Percentiles rank a stretch among this genome's conserved stretches.
Evolutionary conservation across 176 grass and related monocot genomes (phyloP).

Genomic region (Oryza punctata): DNA sequence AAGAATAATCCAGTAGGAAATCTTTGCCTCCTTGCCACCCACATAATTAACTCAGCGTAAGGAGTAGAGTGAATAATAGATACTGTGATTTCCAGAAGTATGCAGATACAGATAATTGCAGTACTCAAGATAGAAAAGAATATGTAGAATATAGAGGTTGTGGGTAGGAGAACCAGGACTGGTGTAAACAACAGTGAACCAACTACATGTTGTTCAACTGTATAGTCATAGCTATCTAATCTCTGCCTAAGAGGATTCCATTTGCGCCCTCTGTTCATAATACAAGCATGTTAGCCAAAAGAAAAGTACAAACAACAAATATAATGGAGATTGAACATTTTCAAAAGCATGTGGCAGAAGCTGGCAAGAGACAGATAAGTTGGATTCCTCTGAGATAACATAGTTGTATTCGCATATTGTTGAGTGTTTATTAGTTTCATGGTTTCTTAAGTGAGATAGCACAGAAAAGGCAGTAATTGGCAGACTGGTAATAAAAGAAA

Average conservation of each 20-base stretch:
- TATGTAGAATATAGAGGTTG: slow-evolving; percentile 87
- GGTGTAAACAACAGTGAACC: slow-evolving; percentile 92
- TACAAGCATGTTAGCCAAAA: slow-evolving; percentile 29
- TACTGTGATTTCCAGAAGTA: slow-evolving; percentile 60
- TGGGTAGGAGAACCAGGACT: slow-evolving; percentile 82
- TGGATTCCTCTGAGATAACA: background rate
- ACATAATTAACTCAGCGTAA: slow-evolving; percentile 64
- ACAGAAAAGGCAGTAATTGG: background rate
- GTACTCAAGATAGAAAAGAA: slow-evolving; percentile 89
- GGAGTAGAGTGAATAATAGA: slow-evolving; percentile 77
- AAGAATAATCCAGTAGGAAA: slow-evolving; percentile 91
- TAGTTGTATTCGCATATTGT: background rate
- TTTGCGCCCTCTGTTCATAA: slow-evolving; percentile 80
- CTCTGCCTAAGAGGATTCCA: slow-evolving; percentile 86
- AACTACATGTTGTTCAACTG: slow-evolving; percentile 96
- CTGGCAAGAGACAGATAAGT: background rate
- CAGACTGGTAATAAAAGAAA: background rate
- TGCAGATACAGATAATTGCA: slow-evolving; percentile 54
- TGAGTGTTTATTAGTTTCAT: background rate
- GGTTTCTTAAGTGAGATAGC: background rate
- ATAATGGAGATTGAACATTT: slow-evolving; percentile 17
- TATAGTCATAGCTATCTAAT: slow-evolving; percentile 86
- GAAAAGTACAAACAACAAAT: slow-evolving; percentile 18
- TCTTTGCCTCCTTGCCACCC: slow-evolving; percentile 60
- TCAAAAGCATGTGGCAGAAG: background rate